Percentiles rank a stretch among this genome's conserved stretches.
These are phyloP conservation scores for Mycosphaerella sp. DNA, from an alignment of 2,329 filamentous ascomycete species.

Conservation along the genomic window DNA sequence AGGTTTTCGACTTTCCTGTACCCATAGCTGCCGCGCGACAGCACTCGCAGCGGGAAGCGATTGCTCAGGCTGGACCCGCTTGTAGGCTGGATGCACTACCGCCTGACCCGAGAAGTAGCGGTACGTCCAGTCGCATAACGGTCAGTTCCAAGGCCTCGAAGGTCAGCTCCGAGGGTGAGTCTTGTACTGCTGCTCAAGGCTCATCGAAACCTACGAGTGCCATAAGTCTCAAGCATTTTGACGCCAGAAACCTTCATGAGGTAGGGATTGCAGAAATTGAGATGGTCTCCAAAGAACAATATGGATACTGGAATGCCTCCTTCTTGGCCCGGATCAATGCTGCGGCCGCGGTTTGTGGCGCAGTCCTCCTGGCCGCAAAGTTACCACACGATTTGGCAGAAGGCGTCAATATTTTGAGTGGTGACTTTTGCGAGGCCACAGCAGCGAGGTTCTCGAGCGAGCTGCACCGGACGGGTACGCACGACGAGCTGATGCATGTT, in stretches of 20 bases:
- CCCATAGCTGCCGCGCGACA: neutral
- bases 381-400: neutral
- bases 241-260: neutral
- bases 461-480: neutral
- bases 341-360: conserved; percentile 15
- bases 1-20: conserved; percentile 9
- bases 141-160: neutral
- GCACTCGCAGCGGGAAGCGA: neutral
- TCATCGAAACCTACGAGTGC: neutral
- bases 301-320: conserved; percentile 17
- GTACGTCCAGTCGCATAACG: neutral
- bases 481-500: neutral
- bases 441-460: neutral
- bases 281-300: conserved; percentile 15
- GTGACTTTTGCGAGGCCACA: neutral
- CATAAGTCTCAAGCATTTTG: neutral
- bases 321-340: conserved; percentile 9
- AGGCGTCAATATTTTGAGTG: neutral
- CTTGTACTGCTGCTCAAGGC: neutral
- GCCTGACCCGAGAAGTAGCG: neutral
- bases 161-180: neutral
- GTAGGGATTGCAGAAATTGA: conserved; percentile 19
- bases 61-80: neutral
- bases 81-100: neutral
- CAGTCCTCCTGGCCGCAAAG: conserved; percentile 10